These are phyloP conservation scores for Cladosporium sp. DNA, from an alignment of 2,329 filamentous ascomycete genomes.

Conservation along the genomic window DNA sequence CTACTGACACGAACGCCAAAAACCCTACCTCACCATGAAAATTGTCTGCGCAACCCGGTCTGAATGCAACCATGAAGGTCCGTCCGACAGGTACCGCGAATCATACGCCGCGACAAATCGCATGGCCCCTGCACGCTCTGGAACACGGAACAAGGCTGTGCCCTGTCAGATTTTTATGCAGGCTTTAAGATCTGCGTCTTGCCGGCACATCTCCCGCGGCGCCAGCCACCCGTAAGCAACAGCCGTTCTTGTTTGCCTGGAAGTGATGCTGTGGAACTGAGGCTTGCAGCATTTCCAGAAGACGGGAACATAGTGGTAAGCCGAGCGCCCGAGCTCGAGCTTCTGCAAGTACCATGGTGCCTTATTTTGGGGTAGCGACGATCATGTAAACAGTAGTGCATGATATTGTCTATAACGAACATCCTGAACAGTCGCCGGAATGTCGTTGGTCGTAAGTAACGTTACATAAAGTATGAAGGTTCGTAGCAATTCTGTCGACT, in stretches of 20 bases:
- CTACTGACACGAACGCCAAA: neutral
- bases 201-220: neutral
- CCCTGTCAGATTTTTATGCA: neutral
- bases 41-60: neutral
- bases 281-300: neutral
- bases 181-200: neutral
- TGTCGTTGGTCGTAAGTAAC: neutral
- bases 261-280: neutral
- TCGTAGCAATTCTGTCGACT: slow-evolving; percentile 11
- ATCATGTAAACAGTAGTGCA: neutral
- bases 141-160: neutral
- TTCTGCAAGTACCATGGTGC: neutral
- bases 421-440: neutral
- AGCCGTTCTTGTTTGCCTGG: neutral
- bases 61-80: neutral
- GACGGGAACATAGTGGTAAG: neutral
- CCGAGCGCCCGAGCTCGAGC: neutral
- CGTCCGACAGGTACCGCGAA: neutral
- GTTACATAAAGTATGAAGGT: neutral
- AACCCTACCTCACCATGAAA: neutral
- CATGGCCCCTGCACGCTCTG: neutral
- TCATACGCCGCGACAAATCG: neutral
- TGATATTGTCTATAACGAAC: neutral
- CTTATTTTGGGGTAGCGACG: neutral
- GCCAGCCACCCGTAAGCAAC: neutral